Evolutionary conservation across 2,329 filamentous ascomycete genomes (phyloP).

Genomic region (Aaosphaeria arxii): DNA sequence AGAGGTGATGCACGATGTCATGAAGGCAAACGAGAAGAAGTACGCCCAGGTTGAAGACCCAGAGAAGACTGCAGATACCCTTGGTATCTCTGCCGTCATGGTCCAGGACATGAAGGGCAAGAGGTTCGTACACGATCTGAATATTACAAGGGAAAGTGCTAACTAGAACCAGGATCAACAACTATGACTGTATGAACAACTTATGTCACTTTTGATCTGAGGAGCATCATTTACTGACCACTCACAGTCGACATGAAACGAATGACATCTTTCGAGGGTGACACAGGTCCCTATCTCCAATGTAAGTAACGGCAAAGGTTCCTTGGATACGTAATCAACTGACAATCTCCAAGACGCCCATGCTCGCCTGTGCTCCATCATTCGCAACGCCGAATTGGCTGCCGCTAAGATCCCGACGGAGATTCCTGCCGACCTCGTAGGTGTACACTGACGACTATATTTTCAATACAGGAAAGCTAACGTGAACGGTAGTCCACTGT

Average conservation of each 20-base stretch:
- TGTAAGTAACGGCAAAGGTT: too few species aligned
- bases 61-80: conserved; percentile 74
- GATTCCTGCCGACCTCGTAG: conserved; percentile 50
- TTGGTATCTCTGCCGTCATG: conserved; percentile 95
- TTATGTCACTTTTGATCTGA: too few species aligned
- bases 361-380: conserved; percentile 35
- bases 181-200: conserved; percentile 51
- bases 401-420: conserved; percentile 44
- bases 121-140: conserved; percentile 49
- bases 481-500: conserved; percentile 49
- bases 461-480: too few species aligned
- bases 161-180: conserved; percentile 50
- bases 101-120: conserved; percentile 98
- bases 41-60: conserved; percentile 88
- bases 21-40: conserved; percentile 86
- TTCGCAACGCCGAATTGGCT: conserved; percentile 51
- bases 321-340: too few species aligned
- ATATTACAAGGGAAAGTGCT: neutral
- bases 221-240: too few species aligned
- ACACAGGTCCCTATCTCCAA: conserved; percentile 74
- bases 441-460: too few species aligned
- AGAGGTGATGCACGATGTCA: conserved; percentile 91
- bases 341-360: conserved; percentile 63
- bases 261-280: conserved; percentile 82
- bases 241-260: conserved; percentile 65